phyloP scores from a whole-genome alignment of 352 stramenopile species.

The Globisporangium heterothallicum region DNA sequence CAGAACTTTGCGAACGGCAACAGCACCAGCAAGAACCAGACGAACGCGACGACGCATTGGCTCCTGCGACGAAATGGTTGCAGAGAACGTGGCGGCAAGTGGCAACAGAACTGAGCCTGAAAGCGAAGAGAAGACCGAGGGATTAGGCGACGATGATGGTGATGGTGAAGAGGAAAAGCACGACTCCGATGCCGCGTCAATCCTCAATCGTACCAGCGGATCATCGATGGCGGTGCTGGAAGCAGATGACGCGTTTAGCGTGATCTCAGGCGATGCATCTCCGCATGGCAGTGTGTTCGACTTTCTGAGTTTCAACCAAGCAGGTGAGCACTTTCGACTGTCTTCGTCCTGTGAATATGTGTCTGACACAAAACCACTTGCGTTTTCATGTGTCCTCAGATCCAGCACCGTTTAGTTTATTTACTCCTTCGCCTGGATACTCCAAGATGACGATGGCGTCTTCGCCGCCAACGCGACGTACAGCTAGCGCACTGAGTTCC shows the following conservation, averaged over 20 bases:
- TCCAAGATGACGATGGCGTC: slow-evolving; percentile 10
- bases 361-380: neutral
- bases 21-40: neutral
- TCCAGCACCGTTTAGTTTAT: slow-evolving; percentile 34
- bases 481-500: slow-evolving; percentile 31
- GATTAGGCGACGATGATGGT: neutral
- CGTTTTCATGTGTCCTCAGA: slow-evolving; percentile 16
- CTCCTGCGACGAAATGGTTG: neutral
- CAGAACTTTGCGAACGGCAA: neutral
- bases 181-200: slow-evolving; percentile 6
- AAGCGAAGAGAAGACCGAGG: slow-evolving; percentile 11
- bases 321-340: slow-evolving; percentile 14
- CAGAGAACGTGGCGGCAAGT: neutral
- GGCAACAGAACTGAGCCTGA: slow-evolving; percentile 5
- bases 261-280: slow-evolving; percentile 46
- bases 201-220: slow-evolving; percentile 13
- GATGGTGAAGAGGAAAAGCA: slow-evolving; percentile 1
- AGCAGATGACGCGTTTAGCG: slow-evolving; percentile 35
- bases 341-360: neutral
- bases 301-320: slow-evolving; percentile 31
- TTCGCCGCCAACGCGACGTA: slow-evolving; percentile 21
- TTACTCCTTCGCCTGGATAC: slow-evolving; percentile 42
- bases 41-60: slow-evolving; percentile 12
- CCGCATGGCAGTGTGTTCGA: slow-evolving; percentile 45
- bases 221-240: slow-evolving; percentile 15